Conservation (phyloP, 2,329 filamentous ascomycete genomes). For the Botrytis medusae region DNA sequence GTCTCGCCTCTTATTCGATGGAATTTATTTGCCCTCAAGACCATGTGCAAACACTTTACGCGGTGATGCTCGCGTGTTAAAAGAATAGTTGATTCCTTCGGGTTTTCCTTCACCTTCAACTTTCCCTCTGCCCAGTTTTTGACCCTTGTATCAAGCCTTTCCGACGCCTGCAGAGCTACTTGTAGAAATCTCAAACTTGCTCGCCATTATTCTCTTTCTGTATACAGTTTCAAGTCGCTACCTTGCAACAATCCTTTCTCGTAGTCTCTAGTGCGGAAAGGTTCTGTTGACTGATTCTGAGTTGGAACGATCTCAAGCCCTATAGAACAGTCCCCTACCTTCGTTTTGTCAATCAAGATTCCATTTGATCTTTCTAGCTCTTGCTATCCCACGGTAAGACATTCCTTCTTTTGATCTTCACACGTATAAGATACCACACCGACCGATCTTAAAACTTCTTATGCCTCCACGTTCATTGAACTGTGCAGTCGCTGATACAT, state of each 20-base stretch:
- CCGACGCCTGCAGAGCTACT: not conserved
- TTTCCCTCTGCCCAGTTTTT: not conserved
- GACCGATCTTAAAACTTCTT: not conserved
- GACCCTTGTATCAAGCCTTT: not conserved
- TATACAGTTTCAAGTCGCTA: not conserved
- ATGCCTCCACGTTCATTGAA: not conserved
- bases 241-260: not conserved
- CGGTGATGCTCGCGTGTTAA: not conserved
- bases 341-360: not conserved
- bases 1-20: not conserved
- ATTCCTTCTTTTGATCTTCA: not conserved
- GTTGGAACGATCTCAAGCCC: not conserved
- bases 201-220: not conserved
- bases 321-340: not conserved
- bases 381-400: not conserved
- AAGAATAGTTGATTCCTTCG: not conserved
- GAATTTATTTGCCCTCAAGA: not conserved
- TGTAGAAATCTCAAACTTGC: not conserved
- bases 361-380: not conserved
- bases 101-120: not conserved
- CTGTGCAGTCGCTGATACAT: not conserved
- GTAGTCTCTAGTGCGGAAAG: not conserved
- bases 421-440: not conserved
- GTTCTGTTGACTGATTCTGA: not conserved
- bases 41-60: conserved; percentile 6